Percentiles rank a stretch among this genome's conserved stretches.
phyloP scores from a whole-genome alignment of 768 basidiomycete species.

The Pleurotus salmoneostramineus region DNA sequence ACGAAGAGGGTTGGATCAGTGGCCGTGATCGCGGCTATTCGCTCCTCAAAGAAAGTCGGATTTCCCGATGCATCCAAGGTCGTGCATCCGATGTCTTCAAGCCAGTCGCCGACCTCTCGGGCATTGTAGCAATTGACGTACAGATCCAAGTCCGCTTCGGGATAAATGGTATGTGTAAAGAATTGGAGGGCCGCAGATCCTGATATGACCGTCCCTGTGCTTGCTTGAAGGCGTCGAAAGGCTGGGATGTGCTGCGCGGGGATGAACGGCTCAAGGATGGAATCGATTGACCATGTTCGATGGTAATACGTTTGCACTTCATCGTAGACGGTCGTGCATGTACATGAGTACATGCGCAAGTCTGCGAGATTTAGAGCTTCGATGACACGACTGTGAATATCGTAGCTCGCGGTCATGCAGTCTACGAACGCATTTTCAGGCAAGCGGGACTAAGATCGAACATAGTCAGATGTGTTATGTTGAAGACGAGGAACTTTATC shows the following conservation, averaged over 20 bases:
- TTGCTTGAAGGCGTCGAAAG: conserved; percentile 40
- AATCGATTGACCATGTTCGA: conserved; percentile 30
- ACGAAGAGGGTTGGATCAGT: not conserved
- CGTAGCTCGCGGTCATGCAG: conserved; percentile 1
- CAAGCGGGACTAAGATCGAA: not conserved
- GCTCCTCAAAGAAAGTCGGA: not conserved
- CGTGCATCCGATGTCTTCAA: conserved; percentile 28
- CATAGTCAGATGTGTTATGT: too few species aligned
- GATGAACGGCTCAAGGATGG: conserved; percentile 33
- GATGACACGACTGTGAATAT: not conserved
- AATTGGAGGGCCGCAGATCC: conserved; percentile 53
- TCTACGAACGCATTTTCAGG: not conserved
- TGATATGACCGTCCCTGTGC: conserved; percentile 43
- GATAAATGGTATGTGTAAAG: conserved; percentile 38
- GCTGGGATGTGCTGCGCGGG: conserved; percentile 11
- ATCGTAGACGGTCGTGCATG: conserved; percentile 13
- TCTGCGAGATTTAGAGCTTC: conserved; percentile 17
- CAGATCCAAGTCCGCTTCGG: conserved; percentile 47
- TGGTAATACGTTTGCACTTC: conserved; percentile 3
- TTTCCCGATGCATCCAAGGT: not conserved
- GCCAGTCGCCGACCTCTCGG: conserved; percentile 28
- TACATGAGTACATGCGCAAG: conserved; percentile 18
- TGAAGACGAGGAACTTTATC: too few species aligned
- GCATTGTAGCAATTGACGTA: conserved; percentile 33
- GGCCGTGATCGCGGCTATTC: not conserved